Base-by-base conservation (phyloP, 805 yeast species). In the Saccharomycopsis javanensis region DNA sequence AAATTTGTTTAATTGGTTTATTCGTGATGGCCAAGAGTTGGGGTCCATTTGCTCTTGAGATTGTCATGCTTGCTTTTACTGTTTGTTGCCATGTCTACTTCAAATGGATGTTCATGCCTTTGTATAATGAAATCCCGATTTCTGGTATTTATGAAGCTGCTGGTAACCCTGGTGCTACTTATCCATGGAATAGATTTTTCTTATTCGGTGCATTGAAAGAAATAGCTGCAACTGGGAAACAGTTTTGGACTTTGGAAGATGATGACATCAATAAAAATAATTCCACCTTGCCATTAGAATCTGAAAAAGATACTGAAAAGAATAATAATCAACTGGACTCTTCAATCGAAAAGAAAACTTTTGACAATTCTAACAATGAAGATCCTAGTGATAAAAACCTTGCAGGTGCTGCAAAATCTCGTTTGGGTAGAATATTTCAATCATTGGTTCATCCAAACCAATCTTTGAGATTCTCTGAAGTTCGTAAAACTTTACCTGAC, bases 21-120 rank as follows among this genome's bases (percentile, higher is more conserved):
- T 86, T 86, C 66, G 85, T 86, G 42, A 82, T 85, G 81, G 79
- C 81, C 50, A 85, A 87, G 73, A 76, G 85, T 62, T 87, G 92
- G 92, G 88, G 86, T 23, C 81, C 85, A 64, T 81, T 86, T 62
- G 94, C 75, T 2, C 72, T 87, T 57, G 91, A 86, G 69, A 85
- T 74, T 56, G 75, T 81, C n/a, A 69, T 77, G 60, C 63, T 85
- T 15, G 80, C 67, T n/a, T 79, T 72, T 50, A 84, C 92, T 13
- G 83, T 79, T 30, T 67, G 70, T 20, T 72, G 78, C 31, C 92
- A 86, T 66, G 59, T 86, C 31, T 83, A 75, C 67, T 72, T 80
- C 65, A 81, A 80, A 66, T 68, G 76, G 69, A 77, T 69, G 60
- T 85, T 85, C 68, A 76, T 81, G 53, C 84, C 88, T 34, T 68